phyloP scores from a whole-genome alignment of 371 early-diverging fungal species.

The Mucor lusitanicus region DNA sequence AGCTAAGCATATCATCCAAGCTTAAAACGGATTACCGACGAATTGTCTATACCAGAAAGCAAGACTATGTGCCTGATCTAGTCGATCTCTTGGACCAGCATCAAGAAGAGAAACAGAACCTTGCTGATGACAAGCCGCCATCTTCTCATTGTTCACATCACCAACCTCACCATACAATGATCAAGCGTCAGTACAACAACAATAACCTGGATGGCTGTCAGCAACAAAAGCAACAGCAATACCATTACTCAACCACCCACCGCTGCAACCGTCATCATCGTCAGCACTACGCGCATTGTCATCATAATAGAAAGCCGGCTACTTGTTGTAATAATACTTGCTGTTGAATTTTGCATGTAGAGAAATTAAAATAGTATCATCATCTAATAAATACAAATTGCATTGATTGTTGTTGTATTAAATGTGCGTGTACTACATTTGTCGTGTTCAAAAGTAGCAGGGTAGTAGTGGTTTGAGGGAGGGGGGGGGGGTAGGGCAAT shows the following conservation, averaged over 20 bases:
- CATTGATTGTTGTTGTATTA: neutral
- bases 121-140: neutral
- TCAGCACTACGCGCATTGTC: neutral
- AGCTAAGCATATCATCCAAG: neutral
- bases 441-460: too few relatives aligned
- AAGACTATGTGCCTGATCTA: neutral
- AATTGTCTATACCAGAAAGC: neutral
- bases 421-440: too few relatives aligned
- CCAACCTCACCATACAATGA: slow-evolving; percentile 15
- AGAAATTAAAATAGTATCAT: neutral
- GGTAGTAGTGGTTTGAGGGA: too few relatives aligned
- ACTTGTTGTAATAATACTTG: neutral
- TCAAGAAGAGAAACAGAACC: neutral
- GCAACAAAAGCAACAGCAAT: neutral
- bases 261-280: neutral
- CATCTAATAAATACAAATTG: neutral
- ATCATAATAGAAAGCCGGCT: neutral
- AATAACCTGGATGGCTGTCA: neutral
- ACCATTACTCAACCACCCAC: neutral
- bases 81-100: neutral
- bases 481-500: too few relatives aligned
- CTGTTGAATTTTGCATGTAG: neutral
- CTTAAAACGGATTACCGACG: neutral
- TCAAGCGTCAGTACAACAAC: neutral
- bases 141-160: neutral